These are phyloP conservation scores for Plasmodium billcollinsi DNA, from an alignment of 169 alveolate species.

Conservation along the genomic window DNA sequence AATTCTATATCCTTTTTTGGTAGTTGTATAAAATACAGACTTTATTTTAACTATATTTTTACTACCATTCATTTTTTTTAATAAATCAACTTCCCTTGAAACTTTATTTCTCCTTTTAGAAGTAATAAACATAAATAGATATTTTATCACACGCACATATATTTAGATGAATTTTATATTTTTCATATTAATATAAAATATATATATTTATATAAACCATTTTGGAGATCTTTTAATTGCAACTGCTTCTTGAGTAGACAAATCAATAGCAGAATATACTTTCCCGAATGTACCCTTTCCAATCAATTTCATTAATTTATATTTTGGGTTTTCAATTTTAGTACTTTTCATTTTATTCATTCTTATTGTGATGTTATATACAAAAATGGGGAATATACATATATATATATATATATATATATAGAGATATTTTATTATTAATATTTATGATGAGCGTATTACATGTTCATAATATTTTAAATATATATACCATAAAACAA, in stretches of 20 bases:
- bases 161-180: neutral
- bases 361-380: neutral
- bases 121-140: neutral
- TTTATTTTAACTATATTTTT: constrained; percentile 42
- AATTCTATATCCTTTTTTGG: constrained; percentile 61
- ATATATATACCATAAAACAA: too few species aligned
- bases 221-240: constrained; percentile 73
- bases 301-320: constrained; percentile 44
- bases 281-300: constrained; percentile 75
- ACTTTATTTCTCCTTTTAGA: constrained; percentile 64
- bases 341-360: constrained; percentile 27
- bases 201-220: constrained; percentile 16
- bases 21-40: constrained; percentile 59
- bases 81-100: constrained; percentile 71
- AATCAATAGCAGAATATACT: constrained; percentile 60
- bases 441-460: too few species aligned
- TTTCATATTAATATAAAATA: neutral
- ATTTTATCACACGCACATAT: neutral
- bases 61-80: constrained; percentile 52
- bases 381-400: too few species aligned
- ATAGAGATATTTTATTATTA: too few species aligned
- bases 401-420: too few species aligned
- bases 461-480: too few species aligned
- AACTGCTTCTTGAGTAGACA: constrained; percentile 64
- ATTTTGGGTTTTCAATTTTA: constrained; percentile 23